Percentiles rank a stretch among this genome's conserved stretches.
Conservation (phyloP, 202 grass and related monocot genomes). For the Bolboschoenoplectus hybrid region DNA sequence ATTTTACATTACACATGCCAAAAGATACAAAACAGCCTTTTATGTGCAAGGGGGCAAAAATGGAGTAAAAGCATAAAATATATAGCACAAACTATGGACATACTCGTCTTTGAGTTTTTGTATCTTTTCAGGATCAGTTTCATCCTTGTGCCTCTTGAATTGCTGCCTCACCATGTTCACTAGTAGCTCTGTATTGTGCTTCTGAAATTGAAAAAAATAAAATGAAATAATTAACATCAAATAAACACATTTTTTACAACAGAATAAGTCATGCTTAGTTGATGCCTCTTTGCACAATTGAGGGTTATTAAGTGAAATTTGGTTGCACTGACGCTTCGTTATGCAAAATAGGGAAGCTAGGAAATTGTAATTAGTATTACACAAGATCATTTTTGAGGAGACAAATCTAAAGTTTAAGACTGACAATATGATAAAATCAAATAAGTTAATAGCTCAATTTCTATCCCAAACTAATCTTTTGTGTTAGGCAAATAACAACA, state of each 20-base stretch:
- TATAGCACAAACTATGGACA: slow-evolving; percentile 33
- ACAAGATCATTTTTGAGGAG: background rate
- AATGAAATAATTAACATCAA: slow-evolving; percentile 33
- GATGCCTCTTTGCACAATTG: slow-evolving; percentile 15
- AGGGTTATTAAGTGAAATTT: background rate
- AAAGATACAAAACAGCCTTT: slow-evolving; percentile 1
- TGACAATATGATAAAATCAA: background rate
- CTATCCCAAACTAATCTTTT: background rate
- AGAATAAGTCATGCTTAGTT: background rate
- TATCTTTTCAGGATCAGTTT: slow-evolving; percentile 98
- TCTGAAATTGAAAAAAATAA: slow-evolving; percentile 51
- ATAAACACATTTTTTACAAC: background rate
- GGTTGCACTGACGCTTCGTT: background rate
- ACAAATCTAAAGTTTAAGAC: background rate
- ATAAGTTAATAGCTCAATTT: background rate
- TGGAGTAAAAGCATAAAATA: background rate
- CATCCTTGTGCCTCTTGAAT: slow-evolving; percentile 92
- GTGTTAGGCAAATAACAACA: background rate
- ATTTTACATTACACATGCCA: background rate
- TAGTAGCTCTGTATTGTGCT: slow-evolving; percentile 83
- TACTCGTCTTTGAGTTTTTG: slow-evolving; percentile 95
- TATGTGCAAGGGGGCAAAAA: background rate
- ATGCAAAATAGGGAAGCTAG: background rate
- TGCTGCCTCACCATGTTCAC: slow-evolving; percentile 93
- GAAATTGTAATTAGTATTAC: background rate